Conservation (phyloP, 768 basidiomycete species). For the Chiua virens region DNA sequence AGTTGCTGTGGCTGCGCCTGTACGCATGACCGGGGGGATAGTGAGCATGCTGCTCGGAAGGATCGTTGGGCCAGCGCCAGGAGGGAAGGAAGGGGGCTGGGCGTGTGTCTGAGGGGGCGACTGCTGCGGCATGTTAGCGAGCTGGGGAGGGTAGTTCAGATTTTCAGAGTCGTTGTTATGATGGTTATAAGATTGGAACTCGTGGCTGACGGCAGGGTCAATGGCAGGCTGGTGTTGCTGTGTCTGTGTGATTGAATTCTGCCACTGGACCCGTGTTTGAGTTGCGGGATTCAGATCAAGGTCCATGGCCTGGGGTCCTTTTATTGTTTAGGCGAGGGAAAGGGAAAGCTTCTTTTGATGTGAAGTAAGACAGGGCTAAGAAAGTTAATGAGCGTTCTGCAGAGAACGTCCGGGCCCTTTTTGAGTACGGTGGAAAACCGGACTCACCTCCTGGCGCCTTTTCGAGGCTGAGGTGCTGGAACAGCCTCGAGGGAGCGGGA, state of each 20-base stretch:
- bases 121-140: conserved; percentile 33
- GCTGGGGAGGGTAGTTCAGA: conserved; percentile 26
- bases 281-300: conserved; percentile 34
- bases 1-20: conserved; percentile 32
- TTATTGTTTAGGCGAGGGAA: conserved; percentile 40
- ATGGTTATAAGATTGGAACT: conserved; percentile 34
- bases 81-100: conserved; percentile 37
- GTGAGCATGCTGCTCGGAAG: conserved; percentile 33
- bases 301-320: conserved; percentile 34
- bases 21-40: conserved; percentile 36
- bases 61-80: conserved; percentile 37
- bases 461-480: conserved; percentile 9
- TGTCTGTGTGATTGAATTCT: conserved; percentile 33
- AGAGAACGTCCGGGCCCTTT: conserved; percentile 26
- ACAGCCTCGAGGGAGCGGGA: conserved; percentile 10
- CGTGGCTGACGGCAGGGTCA: conserved; percentile 35
- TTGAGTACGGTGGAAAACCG: conserved; percentile 11
- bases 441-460: conserved; percentile 9
- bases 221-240: conserved; percentile 33
- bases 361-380: conserved; percentile 25
- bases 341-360: conserved; percentile 34
- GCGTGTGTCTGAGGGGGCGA: conserved; percentile 30
- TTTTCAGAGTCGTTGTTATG: conserved; percentile 22
- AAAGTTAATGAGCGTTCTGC: conserved; percentile 29
- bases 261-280: conserved; percentile 36